Base-by-base conservation (phyloP, 176 grass and related monocot genomes). In the Neostapfia colusana region DNA sequence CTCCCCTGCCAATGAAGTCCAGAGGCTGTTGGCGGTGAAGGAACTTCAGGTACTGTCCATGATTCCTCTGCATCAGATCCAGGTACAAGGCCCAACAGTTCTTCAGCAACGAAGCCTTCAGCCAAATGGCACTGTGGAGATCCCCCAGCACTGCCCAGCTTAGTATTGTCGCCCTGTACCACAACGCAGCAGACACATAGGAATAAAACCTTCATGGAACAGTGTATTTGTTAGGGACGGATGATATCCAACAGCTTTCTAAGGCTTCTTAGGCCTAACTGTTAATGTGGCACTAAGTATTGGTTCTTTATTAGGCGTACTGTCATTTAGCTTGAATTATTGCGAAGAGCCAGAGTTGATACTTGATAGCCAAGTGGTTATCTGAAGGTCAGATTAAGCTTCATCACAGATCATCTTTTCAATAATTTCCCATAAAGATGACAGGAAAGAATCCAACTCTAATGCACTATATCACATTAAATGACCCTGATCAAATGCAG, bases 1-100 rank as follows among this genome's bases (percentile, higher is more conserved):
- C 73, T 88, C 42, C 61, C 83, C 38, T 93, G 85, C 91, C 88
- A 93, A 73, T 81, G 63, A 43, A 93, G 85, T 10, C 79, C 85
- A 0, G 88, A 93, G 50, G 91, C 91, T 70, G 91, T 93, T 37
- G 88, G 91, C n/a, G 91, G 91, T 0, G 85, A 88, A 24, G 91
- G 85, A 65, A 93, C 81, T 70, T 31, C 31, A 31, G 31, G 87
- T 17, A 93, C 91, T 21, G 17, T 39, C 88, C 85, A 93, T 63
- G 84, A 87, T 72, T 87, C 57, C 6, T 84, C 40, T 1, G 42
- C 59, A 67, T 55, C 35, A 1, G 71, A 64, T 70, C 82, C 81
- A 48, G 63, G 71, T 27, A 78, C 44, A n/a, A 78, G 73, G 4
- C 39, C 50, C 59, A 80, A 70, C 10, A 81, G 57, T 75, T 74